These are phyloP conservation scores for Zygosaccharomyces kombuchaensis DNA, from an alignment of 805 yeast genomes.

Conservation along the genomic window DNA sequence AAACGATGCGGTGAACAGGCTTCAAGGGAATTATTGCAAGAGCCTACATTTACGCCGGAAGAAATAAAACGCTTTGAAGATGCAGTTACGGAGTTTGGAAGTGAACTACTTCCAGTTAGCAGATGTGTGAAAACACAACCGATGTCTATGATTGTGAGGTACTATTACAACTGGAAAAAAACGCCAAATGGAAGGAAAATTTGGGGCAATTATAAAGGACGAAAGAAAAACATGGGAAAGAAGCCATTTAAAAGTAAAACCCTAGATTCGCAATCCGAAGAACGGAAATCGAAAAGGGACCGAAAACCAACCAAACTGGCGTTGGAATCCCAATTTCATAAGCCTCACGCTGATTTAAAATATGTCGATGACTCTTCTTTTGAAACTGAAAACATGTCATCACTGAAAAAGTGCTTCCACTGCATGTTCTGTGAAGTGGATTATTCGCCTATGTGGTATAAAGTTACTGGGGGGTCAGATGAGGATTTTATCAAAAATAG, in stretches of 20 bases:
- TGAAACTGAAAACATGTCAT: constrained; percentile 48
- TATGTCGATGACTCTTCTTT: constrained; percentile 53
- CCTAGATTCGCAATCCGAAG: neutral
- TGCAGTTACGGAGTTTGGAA: constrained; percentile 68
- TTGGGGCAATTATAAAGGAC: constrained; percentile 79
- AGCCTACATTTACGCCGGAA: constrained; percentile 66
- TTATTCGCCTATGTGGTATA: constrained; percentile 37
- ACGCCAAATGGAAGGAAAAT: constrained; percentile 66
- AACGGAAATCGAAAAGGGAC: constrained; percentile 9
- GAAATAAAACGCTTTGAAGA: constrained; percentile 70
- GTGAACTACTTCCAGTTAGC: constrained; percentile 70
- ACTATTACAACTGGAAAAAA: constrained; percentile 89
- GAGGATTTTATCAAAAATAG: constrained; percentile 23
- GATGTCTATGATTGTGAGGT: constrained; percentile 75
- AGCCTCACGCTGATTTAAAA: constrained; percentile 20
- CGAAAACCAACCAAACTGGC: constrained; percentile 15
- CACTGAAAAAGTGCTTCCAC: constrained; percentile 40
- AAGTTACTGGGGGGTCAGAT: constrained; percentile 33
- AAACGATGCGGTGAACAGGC: constrained; percentile 40
- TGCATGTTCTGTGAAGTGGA: constrained; percentile 68
- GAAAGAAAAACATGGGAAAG: constrained; percentile 51
- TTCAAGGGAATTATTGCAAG: constrained; percentile 57
- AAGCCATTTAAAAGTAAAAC: constrained; percentile 22
- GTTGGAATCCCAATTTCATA: constrained; percentile 10
- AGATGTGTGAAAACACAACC: constrained; percentile 71